Evolutionary conservation across 345 rosid genomes (phyloP), one percentile per base, ranked within the genome.

Genomic region (Carallia pectinifolia): DNA sequence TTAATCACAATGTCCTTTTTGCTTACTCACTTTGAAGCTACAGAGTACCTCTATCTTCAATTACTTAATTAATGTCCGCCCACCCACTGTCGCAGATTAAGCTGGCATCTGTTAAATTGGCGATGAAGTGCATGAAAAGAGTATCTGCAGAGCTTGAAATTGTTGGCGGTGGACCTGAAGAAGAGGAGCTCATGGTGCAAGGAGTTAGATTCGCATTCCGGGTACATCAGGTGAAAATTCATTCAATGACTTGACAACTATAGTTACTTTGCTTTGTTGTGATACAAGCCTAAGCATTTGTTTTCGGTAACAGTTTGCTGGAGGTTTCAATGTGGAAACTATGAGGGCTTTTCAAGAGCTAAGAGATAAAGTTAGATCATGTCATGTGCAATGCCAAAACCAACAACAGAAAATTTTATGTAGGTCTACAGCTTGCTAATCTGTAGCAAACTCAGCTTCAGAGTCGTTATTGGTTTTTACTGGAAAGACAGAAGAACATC

Each of bases 141-240:
- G 96, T 92, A 16, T 92, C 99, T 0, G 94, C 98, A 0, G 97
- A 89, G 77, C 94, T 92, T 0, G 93, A 92, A 79, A 74, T 74
- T 7, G 87, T 81, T 7, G 89, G 76, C 1, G 84, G 92, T 12
- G 81, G 88, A 1, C 90, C 92, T 1, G 99, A 95, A 77, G 98
- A 96, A 79, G 99, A 96, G 68, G 99, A 96, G 77, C 84, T 96
- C 40, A 87, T 96, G 3, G 92, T 96, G 12, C 97, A 96, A 82
- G 93, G 98, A 0, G 99, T 96, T 52, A 62, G 97, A 69, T 96
- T 92, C 12, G 99, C 99, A 0, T 96, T 96, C 85, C 96, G 99
- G 47, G 99, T 92, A 9, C 99, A 96, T 75, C 99, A 96, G 97
- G 99, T 96, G 54, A 67, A 30, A 18, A 29, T 13, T 59, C 16